Conservation (phyloP, 176 grass and related monocot genomes). For the Tuctoria greenei region DNA sequence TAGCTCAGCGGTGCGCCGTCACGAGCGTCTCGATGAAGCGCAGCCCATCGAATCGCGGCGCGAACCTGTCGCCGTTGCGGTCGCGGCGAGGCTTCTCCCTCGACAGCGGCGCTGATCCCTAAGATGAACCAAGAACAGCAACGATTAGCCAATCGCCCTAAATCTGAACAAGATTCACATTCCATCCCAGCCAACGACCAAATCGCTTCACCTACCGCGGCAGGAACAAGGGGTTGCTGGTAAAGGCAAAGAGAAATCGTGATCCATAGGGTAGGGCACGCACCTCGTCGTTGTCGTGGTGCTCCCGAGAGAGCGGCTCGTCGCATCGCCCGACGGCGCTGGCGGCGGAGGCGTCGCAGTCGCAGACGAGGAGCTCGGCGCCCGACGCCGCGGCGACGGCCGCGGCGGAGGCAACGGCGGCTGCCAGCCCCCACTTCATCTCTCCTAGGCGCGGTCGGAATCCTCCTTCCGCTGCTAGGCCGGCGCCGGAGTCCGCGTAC, state of each 20-base stretch:
- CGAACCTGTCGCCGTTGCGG: conserved; percentile 20
- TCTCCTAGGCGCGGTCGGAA: not conserved
- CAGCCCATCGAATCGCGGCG: conserved; percentile 57
- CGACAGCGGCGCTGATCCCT: conserved; percentile 26
- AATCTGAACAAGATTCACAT: not conserved
- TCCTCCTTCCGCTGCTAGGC: not conserved
- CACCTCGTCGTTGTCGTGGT: conserved; percentile 27
- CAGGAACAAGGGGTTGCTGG: not conserved
- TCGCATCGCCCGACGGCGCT: conserved; percentile 39
- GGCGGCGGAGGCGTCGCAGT: conserved; percentile 12
- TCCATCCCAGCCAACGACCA: not conserved
- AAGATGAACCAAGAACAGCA: not conserved
- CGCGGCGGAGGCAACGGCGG: conserved; percentile 33
- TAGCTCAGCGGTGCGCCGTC: conserved; percentile 51
- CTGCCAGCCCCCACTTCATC: conserved; percentile 48
- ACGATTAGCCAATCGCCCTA: not conserved
- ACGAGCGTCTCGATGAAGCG: conserved; percentile 59
- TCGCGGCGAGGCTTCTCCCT: not conserved
- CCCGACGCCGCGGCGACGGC: conserved; percentile 47
- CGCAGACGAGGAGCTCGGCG: conserved; percentile 49
- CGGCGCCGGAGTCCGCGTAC: not conserved
- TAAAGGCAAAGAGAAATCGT: too few relatives aligned
- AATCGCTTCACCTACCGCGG: not conserved
- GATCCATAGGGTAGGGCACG: not conserved
- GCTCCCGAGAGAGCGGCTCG: conserved; percentile 18